phyloP scores from a whole-genome alignment of 495 filamentous ascomycete species.

The Aspergillus affinis region DNA sequence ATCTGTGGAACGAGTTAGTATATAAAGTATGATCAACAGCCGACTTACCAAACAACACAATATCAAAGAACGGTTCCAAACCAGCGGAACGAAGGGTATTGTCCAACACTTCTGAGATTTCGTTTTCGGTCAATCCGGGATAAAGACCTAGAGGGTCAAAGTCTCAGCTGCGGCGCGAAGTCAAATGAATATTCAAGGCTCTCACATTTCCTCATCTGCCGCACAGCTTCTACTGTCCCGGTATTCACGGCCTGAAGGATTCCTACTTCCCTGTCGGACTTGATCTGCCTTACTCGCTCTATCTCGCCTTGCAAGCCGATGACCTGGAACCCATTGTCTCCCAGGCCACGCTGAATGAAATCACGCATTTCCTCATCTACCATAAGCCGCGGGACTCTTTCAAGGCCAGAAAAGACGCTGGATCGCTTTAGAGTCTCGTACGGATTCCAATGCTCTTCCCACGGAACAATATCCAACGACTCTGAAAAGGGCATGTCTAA shows the following conservation, averaged over 20 bases:
- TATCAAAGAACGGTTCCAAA: conserved; percentile 54
- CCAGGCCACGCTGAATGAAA: conserved; percentile 52
- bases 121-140: conserved; percentile 49
- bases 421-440: conserved; percentile 45
- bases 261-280: conserved; percentile 47
- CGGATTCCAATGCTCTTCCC: conserved; percentile 60
- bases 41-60: conserved; percentile 49
- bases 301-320: conserved; percentile 45
- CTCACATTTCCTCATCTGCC: conserved; percentile 51
- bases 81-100: conserved; percentile 46
- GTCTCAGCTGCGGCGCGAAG: neutral
- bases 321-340: conserved; percentile 46
- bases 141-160: conserved; percentile 31
- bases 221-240: conserved; percentile 54
- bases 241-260: conserved; percentile 57
- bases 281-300: conserved; percentile 52
- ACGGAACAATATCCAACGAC: conserved; percentile 45
- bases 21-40: neutral
- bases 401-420: conserved; percentile 22
- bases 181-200: neutral
- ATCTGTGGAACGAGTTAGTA: conserved; percentile 20
- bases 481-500: conserved; percentile 50
- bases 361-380: conserved; percentile 59
- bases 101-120: conserved; percentile 50
- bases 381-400: conserved; percentile 40